Evolutionary conservation across 2,329 filamentous ascomycete genomes (phyloP), one percentile per base, ranked within the genome.

Genomic region (Xylaria polymorpha): DNA sequence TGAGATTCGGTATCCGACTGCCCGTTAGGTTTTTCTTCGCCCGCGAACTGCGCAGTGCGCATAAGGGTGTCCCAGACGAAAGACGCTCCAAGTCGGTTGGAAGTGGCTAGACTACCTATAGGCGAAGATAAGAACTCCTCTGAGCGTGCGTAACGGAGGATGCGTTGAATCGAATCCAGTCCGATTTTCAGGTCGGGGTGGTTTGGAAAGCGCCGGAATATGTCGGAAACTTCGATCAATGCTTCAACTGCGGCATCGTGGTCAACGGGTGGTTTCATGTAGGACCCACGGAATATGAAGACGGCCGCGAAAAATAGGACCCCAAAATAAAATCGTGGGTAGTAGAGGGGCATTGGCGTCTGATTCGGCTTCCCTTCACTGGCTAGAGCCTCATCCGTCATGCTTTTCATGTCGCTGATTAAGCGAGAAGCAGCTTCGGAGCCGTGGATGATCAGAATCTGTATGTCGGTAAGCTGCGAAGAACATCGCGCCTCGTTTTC

Each of bases 81-180:
- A 29, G 69, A 69, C 10, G 69, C 69, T 8, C 69, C 69, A 10
- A 71, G 64, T 4, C 69, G 64, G 35, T 71, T 64, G 1, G 56
- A 64, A 4, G 51, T 67, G 3, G 22, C 15, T 2, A 71, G 44
- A 8, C 57, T 39, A 14, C 56, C 53, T 1, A 64, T 35, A 15
- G 69, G 55, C 12, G 68, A 64, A 35, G 61, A 55, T 18, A 56
- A 32, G 10, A 50, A 46, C 7, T 67, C 67, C 25, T 43, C 50
- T 2, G 50, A 46, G 2, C 29, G 39, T n/a, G 50, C 48, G 32
- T 50, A 53, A 22, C 64, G 46, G 22, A 69, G 25, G 25, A 71
- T 25, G 55, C 37, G 61, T 14, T 69, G 62, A 44, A 71, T 48
- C 10, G n/a, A 9, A 12, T 63, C 56, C 2, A 20, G 32, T 1